These are phyloP conservation scores for Pezicula radicicola DNA, from an alignment of 2,329 filamentous ascomycete genomes.

Conservation along the genomic window DNA sequence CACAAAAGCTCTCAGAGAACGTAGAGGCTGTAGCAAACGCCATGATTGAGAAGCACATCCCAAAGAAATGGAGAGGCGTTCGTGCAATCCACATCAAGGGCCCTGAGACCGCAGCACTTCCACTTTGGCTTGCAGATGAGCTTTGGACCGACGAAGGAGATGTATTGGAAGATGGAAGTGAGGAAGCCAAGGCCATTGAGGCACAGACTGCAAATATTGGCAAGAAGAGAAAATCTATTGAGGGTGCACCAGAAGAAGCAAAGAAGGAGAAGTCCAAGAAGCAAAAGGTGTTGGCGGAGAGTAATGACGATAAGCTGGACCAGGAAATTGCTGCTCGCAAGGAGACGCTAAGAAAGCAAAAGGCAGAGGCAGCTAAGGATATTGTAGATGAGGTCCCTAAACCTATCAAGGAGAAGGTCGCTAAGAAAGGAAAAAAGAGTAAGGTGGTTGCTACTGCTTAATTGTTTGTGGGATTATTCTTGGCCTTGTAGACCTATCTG, in stretches of 20 bases:
- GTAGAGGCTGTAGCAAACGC: slow-evolving; percentile 66
- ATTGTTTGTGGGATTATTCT: not conserved
- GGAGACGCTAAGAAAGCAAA: slow-evolving; percentile 33
- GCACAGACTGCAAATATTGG: slow-evolving; percentile 43
- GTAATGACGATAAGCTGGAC: slow-evolving; percentile 31
- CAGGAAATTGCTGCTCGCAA: slow-evolving; percentile 31
- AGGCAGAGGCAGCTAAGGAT: slow-evolving; percentile 26
- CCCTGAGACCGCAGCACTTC: slow-evolving; percentile 80
- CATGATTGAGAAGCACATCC: slow-evolving; percentile 75
- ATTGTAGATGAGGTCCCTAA: slow-evolving; percentile 21
- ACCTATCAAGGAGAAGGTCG: slow-evolving; percentile 10
- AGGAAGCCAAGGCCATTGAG: slow-evolving; percentile 39
- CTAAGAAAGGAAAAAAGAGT: slow-evolving; percentile 19
- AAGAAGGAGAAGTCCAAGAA: slow-evolving; percentile 34
- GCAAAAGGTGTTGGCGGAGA: slow-evolving; percentile 22
- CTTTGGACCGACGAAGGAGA: slow-evolving; percentile 80
- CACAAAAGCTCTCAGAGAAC: slow-evolving; percentile 79
- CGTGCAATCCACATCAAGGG: slow-evolving; percentile 88
- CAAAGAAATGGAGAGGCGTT: slow-evolving; percentile 85
- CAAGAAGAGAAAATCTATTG: slow-evolving; percentile 49
- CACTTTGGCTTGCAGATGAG: slow-evolving; percentile 92
- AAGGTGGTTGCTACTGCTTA: slow-evolving; percentile 14
- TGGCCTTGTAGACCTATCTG: not conserved
- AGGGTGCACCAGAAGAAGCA: slow-evolving; percentile 28
- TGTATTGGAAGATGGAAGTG: slow-evolving; percentile 57